Percentiles rank a stretch among this genome's conserved stretches.
Conservation (phyloP, 495 filamentous ascomycete genomes). For the Penicillium lividum region DNA sequence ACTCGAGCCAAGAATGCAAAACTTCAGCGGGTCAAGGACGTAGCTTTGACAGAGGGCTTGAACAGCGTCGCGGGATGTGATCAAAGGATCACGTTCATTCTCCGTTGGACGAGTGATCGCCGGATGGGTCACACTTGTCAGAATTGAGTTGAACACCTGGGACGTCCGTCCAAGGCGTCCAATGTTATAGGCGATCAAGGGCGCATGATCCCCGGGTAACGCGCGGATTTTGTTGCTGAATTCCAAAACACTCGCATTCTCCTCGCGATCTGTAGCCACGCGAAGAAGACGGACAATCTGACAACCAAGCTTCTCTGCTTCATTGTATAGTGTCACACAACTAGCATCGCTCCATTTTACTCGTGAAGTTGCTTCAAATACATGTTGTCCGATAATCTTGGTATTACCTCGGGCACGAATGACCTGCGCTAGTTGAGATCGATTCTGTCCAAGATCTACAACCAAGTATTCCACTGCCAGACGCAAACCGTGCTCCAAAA, state of each 20-base stretch:
- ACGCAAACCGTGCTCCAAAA: constrained; percentile 66
- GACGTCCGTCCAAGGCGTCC: constrained; percentile 67
- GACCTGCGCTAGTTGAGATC: constrained; percentile 42
- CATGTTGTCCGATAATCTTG: constrained; percentile 71
- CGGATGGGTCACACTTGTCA: constrained; percentile 70
- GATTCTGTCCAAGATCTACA: constrained; percentile 60
- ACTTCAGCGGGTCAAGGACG: constrained; percentile 65
- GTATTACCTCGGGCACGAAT: constrained; percentile 61
- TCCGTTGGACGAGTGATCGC: constrained; percentile 46
- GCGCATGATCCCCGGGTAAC: constrained; percentile 42
- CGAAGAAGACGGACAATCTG: constrained; percentile 69
- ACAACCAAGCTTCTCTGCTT: constrained; percentile 64
- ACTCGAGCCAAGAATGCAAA: constrained; percentile 72
- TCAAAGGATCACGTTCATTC: constrained; percentile 42
- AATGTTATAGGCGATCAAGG: constrained; percentile 72
- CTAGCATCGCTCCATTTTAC: constrained; percentile 63
- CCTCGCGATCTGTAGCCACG: constrained; percentile 58
- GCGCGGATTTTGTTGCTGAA: constrained; percentile 52
- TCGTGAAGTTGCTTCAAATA: constrained; percentile 50
- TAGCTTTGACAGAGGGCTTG: constrained; percentile 55
- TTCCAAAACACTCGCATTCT: constrained; percentile 56
- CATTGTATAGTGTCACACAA: constrained; percentile 55
- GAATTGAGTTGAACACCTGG: constrained; percentile 64
- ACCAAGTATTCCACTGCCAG: constrained; percentile 74
- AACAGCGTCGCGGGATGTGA: constrained; percentile 60